These are phyloP conservation scores for Saprolegnia diclina DNA, from an alignment of 352 stramenopile species.

Conservation along the genomic window DNA sequence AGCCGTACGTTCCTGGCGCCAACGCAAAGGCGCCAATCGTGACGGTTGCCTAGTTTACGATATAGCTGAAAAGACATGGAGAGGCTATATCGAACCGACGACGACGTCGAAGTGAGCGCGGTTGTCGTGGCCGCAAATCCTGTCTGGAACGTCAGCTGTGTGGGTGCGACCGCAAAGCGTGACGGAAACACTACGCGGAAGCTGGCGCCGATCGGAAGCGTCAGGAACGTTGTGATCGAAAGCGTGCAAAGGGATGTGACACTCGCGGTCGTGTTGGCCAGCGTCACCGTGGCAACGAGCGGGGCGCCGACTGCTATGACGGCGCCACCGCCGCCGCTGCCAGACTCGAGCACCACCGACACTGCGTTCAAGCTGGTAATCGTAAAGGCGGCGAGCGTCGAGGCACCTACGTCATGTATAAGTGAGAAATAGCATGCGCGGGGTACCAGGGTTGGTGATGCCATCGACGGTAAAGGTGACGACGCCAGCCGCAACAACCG, in stretches of 20 bases:
- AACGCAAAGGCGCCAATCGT: slow-evolving; percentile 37
- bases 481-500: slow-evolving; percentile 26
- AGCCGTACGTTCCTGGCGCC: slow-evolving; percentile 33
- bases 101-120: slow-evolving; percentile 20
- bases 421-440: not conserved
- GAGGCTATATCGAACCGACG: not conserved
- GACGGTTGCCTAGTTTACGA: slow-evolving; percentile 28
- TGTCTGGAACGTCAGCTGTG: slow-evolving; percentile 28
- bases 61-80: not conserved
- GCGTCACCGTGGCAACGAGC: slow-evolving; percentile 30
- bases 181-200: slow-evolving; percentile 45
- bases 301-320: slow-evolving; percentile 34
- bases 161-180: slow-evolving; percentile 35
- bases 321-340: slow-evolving; percentile 30
- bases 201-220: slow-evolving; percentile 33
- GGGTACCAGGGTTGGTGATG: slow-evolving; percentile 53
- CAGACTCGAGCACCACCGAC: slow-evolving; percentile 36
- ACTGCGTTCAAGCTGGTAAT: slow-evolving; percentile 36
- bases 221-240: slow-evolving; percentile 40
- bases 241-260: slow-evolving; percentile 34
- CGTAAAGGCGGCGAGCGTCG: slow-evolving; percentile 36
- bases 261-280: slow-evolving; percentile 34
- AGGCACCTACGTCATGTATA: slow-evolving; percentile 42
- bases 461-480: slow-evolving; percentile 45
- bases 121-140: slow-evolving; percentile 39